These are phyloP conservation scores for Botrytis medusae DNA, from an alignment of 2,329 filamentous ascomycete genomes.

Conservation along the genomic window DNA sequence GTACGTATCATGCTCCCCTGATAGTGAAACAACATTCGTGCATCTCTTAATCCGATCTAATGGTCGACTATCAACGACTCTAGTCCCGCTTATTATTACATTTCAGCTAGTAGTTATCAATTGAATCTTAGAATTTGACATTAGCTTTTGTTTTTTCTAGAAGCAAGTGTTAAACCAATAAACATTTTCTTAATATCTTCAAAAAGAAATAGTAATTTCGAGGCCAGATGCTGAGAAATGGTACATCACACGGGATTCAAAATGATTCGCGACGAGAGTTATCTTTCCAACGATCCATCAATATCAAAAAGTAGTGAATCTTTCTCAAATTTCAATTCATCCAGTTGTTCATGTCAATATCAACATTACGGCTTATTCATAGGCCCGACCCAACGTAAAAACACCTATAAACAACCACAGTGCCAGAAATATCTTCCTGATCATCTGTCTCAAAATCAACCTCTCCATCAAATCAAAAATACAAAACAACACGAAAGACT, in stretches of 20 bases:
- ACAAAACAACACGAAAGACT: not conserved
- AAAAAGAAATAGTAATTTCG: not conserved
- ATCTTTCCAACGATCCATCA: not conserved
- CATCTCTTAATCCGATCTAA: not conserved
- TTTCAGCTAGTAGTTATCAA: not conserved
- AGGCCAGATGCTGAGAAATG: not conserved
- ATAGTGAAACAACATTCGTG: not conserved
- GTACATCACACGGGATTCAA: not conserved
- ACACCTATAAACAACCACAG: not conserved
- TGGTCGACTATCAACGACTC: not conserved
- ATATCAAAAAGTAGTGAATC: not conserved
- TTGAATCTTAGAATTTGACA: not conserved
- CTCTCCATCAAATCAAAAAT: not conserved
- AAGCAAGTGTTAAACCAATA: not conserved
- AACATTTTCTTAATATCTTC: not conserved
- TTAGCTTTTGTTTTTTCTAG: not conserved
- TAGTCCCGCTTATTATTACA: not conserved
- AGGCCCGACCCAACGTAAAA: not conserved
- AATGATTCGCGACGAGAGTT: not conserved
- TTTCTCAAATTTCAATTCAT: not conserved
- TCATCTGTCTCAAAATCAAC: not conserved
- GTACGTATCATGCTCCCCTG: not conserved
- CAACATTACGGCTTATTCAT: not conserved
- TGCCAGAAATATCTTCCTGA: not conserved
- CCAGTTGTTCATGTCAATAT: not conserved